phyloP scores from a whole-genome alignment of 192 early-diverging fungal species.

The Spizellomyces punctatus region DNA sequence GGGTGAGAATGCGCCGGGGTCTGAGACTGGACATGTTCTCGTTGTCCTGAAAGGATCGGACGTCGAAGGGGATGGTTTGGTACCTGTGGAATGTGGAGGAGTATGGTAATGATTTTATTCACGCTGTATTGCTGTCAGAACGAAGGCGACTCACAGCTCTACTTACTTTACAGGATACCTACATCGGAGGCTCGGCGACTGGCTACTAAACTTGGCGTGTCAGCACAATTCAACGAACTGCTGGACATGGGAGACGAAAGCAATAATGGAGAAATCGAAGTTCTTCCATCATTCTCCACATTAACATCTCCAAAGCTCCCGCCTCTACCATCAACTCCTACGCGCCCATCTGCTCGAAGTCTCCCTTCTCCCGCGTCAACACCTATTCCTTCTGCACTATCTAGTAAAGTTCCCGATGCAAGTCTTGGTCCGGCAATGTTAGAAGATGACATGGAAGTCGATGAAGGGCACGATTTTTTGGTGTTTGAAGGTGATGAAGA shows the following conservation, averaged over 20 bases:
- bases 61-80: slow-evolving; percentile 18
- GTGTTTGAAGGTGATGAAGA: slow-evolving; percentile 14
- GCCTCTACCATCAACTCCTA: slow-evolving; percentile 11
- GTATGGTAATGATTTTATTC: slow-evolving; percentile 13
- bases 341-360: slow-evolving; percentile 14
- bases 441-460: slow-evolving; percentile 10
- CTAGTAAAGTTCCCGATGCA: background rate
- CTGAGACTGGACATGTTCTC: slow-evolving; percentile 4
- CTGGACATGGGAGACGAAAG: slow-evolving; percentile 3
- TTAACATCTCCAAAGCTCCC: slow-evolving; percentile 3
- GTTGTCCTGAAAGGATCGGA: slow-evolving; percentile 21
- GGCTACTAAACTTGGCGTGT: slow-evolving; percentile 10
- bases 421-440: slow-evolving; percentile 7
- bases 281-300: background rate
- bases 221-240: slow-evolving; percentile 3
- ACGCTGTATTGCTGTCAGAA: background rate
- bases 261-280: background rate
- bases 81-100: slow-evolving; percentile 23
- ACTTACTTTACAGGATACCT: slow-evolving; percentile 20
- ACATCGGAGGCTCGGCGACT: slow-evolving; percentile 19
- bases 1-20: background rate
- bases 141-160: background rate
- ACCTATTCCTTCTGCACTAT: background rate
- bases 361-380: slow-evolving; percentile 6
- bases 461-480: slow-evolving; percentile 21